A percentile compares a stretch with the other conserved stretches of the same genome.
Conservation (phyloP, 208 protist species). For the Wallacemonas sp. region DNA sequence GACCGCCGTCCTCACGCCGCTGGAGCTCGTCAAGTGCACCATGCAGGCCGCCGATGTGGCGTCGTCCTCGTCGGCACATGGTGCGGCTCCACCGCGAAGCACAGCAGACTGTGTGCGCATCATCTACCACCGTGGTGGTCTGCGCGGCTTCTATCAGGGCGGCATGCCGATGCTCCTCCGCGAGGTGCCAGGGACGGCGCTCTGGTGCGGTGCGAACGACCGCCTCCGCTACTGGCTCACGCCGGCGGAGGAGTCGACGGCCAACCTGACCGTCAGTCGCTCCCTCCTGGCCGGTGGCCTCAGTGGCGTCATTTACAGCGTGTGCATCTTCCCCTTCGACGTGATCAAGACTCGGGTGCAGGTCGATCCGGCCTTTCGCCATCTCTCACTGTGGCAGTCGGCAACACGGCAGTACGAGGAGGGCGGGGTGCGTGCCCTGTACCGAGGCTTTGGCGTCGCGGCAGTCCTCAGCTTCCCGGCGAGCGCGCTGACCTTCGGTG, state of each 20-base stretch:
- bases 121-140: constrained; percentile 22
- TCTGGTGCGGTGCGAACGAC: constrained; percentile 51
- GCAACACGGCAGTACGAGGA: constrained; percentile 25
- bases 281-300: constrained; percentile 34
- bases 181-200: constrained; percentile 40
- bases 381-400: constrained; percentile 9
- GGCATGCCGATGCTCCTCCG: constrained; percentile 35
- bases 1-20: constrained; percentile 33
- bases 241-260: constrained; percentile 1
- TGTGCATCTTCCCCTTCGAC: constrained; percentile 49
- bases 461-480: constrained; percentile 41
- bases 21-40: constrained; percentile 52
- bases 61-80: too few relatives aligned
- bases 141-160: constrained; percentile 29
- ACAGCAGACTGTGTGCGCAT: constrained; percentile 18
- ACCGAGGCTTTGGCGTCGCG: constrained; percentile 37
- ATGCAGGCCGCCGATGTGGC: constrained; percentile 26
- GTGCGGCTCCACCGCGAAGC: constrained; percentile 11
- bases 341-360: constrained; percentile 54
- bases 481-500: constrained; percentile 39
- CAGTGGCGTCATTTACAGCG: constrained; percentile 42
- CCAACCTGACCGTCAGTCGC: constrained; percentile 16
- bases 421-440: constrained; percentile 31
- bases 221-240: constrained; percentile 22
- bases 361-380: constrained; percentile 23